A percentile compares a stretch with the other conserved stretches of the same genome.
These are phyloP conservation scores for Pisolithus microcarpus DNA, from an alignment of 768 basidiomycete genomes.

Conservation along the genomic window DNA sequence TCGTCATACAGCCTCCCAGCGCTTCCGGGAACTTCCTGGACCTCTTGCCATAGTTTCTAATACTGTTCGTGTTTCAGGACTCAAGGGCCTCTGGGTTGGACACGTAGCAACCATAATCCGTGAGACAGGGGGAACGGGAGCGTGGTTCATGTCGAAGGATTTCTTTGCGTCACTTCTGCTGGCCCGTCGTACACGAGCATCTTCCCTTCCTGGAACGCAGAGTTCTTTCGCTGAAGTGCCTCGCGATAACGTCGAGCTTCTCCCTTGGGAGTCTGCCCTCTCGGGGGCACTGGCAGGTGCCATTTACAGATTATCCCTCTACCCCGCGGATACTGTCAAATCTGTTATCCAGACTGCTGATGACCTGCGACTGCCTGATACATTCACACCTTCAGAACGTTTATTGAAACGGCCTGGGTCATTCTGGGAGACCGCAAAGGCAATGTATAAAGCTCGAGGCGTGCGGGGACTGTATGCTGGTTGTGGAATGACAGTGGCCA, in stretches of 20 bases:
- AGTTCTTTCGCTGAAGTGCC: neutral
- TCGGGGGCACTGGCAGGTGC: slow-evolving; percentile 78
- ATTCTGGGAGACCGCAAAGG: slow-evolving; percentile 52
- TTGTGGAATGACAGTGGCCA: slow-evolving; percentile 78
- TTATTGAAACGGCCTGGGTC: slow-evolving; percentile 28
- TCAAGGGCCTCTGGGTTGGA: slow-evolving; percentile 77
- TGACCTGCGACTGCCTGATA: slow-evolving; percentile 52
- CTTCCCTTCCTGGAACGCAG: neutral
- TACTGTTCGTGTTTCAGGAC: slow-evolving; percentile 40
- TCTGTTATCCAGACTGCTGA: slow-evolving; percentile 87
- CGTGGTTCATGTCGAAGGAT: slow-evolving; percentile 88
- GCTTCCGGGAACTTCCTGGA: slow-evolving; percentile 34
- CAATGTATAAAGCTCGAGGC: slow-evolving; percentile 70
- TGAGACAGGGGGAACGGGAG: slow-evolving; percentile 79
- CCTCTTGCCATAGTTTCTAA: slow-evolving; percentile 44
- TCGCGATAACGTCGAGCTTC: slow-evolving; percentile 12
- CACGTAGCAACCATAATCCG: slow-evolving; percentile 83
- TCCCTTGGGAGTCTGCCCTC: slow-evolving; percentile 68
- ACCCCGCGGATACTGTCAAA: slow-evolving; percentile 89
- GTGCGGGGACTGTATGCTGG: slow-evolving; percentile 79
- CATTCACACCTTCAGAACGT: slow-evolving; percentile 7
- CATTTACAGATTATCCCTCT: slow-evolving; percentile 71
- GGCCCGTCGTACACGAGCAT: slow-evolving; percentile 30
- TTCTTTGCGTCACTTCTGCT: slow-evolving; percentile 59
- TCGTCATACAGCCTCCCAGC: slow-evolving; percentile 6